Evolutionary conservation across 495 filamentous ascomycete genomes (phyloP), one percentile per base, ranked within the genome.

Genomic region (Penicillium psychrofluorescens): DNA sequence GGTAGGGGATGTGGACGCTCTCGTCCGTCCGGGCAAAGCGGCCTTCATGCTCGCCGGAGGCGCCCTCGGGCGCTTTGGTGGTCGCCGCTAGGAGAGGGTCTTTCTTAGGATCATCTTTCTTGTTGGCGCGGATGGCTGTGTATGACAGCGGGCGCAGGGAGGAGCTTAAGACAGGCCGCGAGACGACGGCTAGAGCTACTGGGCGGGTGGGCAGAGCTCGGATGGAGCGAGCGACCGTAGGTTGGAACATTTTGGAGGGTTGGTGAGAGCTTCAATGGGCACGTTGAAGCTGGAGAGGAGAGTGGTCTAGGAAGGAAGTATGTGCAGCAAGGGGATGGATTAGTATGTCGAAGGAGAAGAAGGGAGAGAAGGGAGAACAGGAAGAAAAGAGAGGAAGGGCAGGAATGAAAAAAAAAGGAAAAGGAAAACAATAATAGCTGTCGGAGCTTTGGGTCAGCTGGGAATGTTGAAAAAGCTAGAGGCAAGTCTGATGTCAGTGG

Each of bases 21-120:
- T 88, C 76, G 53, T 92, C 85, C 28, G 88, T 95, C 50, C 86
- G 81, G 22, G 89, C 86, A 58, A 81, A 85, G 28, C 58, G 57
- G 37, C 72, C 72, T 48, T 74, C 71, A 22, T 64, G 55, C 2
- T 58, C 50, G 8, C 59, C 56, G 1, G 63, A 50, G 0, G 66
- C 53, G 8, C 58, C 66, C 15, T 54, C 46, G 3, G 59, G 63
- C 13, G 66, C 61, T 29, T 55, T 55, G 13, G 46, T 61, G 28
- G 65, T 70, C 22, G 64, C 61, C 1, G 57, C 11, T 7, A 58
- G 15, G 0, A 61, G 15, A 1, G 58, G 60, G 29, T 68, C 63
- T 2, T 62, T 63, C 35, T 57, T 56, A 33, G 46, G 38, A 16
- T 55, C 49, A 28, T 60, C 39, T 7, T 61, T 50, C 13, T 64